These are phyloP conservation scores for Wickerhamomyces pijperi DNA, from an alignment of 805 yeast genomes.

Conservation along the genomic window DNA sequence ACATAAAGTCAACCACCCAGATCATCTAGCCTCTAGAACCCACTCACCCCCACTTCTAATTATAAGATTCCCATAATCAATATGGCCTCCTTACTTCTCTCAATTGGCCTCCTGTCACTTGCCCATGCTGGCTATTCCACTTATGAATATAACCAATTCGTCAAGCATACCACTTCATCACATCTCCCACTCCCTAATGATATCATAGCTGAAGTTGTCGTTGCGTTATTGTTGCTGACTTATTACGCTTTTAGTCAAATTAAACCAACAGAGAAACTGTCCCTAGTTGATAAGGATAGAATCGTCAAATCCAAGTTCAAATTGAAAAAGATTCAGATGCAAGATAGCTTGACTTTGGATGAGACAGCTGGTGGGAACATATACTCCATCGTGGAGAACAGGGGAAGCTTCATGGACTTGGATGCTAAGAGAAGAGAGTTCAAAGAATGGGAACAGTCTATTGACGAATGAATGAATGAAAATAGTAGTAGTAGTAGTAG, in stretches of 20 bases:
- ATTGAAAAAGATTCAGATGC: slow-evolving; percentile 37
- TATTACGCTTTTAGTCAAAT: slow-evolving; percentile 16
- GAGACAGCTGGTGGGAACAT: slow-evolving; percentile 38
- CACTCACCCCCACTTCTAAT: neutral
- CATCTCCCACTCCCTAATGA: slow-evolving; percentile 28
- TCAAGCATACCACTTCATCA: slow-evolving; percentile 12
- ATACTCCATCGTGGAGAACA: slow-evolving; percentile 35
- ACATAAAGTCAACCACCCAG: too few relatives aligned
- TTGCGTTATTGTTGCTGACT: slow-evolving; percentile 32
- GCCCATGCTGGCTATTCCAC: slow-evolving; percentile 45
- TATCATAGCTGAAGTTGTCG: slow-evolving; percentile 36
- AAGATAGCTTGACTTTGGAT: slow-evolving; percentile 34
- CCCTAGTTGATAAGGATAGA: slow-evolving; percentile 18
- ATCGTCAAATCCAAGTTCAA: slow-evolving; percentile 20
- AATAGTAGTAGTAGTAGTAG: too few relatives aligned
- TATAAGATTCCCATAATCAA: too few relatives aligned
- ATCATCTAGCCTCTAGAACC: too few relatives aligned
- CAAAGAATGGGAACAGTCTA: slow-evolving; percentile 8
- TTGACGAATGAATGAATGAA: neutral
- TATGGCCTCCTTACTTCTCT: slow-evolving; percentile 4
- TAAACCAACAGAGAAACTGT: slow-evolving; percentile 14
- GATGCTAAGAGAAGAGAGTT: slow-evolving; percentile 32
- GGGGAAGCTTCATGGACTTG: slow-evolving; percentile 43
- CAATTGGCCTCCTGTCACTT: slow-evolving; percentile 12
- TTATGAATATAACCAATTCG: slow-evolving; percentile 34